Evolutionary conservation across 345 rosid species (phyloP).

Genomic region (Linum tenue): DNA sequence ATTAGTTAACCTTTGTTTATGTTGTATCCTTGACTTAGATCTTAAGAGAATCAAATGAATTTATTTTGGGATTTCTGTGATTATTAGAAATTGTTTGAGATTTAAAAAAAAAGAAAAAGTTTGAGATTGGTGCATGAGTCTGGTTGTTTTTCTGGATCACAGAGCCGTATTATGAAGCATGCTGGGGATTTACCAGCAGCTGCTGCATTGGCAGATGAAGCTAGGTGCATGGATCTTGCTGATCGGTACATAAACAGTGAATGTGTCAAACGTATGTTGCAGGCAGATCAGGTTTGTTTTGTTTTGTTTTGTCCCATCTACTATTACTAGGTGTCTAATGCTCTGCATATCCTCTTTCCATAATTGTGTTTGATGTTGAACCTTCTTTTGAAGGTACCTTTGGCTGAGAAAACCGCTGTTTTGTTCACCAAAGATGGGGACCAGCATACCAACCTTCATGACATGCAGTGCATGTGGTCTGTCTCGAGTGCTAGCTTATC

Average conservation of each 20-base stretch:
- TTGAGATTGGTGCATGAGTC: neutral
- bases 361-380: conserved; percentile 9
- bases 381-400: conserved; percentile 47
- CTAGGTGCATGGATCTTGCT: conserved; percentile 98
- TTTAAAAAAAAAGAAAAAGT: too few species aligned
- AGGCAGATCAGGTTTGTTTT: conserved; percentile 84
- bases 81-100: neutral
- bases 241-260: conserved; percentile 93
- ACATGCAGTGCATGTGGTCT: conserved; percentile 99
- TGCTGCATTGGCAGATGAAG: conserved; percentile 97
- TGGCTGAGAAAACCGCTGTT: conserved; percentile 91
- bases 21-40: neutral
- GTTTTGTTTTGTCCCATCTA: neutral
- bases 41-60: neutral
- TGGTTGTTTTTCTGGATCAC: conserved; percentile 16
- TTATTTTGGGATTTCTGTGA: neutral
- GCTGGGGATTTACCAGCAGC: conserved; percentile 90
- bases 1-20: too few species aligned
- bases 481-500: conserved; percentile 19
- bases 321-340: conserved; percentile 1
- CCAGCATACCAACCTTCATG: conserved; percentile 97
- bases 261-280: conserved; percentile 95
- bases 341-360: conserved; percentile 2
- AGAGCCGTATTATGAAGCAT: conserved; percentile 98
- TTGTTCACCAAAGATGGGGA: conserved; percentile 97